Conservation (phyloP, 495 filamentous ascomycete genomes). For the Aspergillus nidulans region DNA sequence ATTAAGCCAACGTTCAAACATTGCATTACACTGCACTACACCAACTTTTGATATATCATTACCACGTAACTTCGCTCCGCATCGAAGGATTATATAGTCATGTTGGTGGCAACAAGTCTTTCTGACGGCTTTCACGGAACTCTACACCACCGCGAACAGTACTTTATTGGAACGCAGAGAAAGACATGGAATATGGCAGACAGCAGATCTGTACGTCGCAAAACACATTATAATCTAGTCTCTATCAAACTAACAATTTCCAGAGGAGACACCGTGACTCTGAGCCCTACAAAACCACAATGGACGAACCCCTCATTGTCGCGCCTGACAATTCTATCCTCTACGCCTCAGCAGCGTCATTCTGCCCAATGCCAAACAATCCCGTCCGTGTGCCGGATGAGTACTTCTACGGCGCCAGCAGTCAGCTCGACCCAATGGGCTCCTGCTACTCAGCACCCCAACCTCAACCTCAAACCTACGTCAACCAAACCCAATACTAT, state of each 20-base stretch:
- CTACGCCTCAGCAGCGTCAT: slow-evolving; percentile 3
- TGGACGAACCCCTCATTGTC: slow-evolving; percentile 1
- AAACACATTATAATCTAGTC: neutral
- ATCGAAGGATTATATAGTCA: slow-evolving; percentile 2
- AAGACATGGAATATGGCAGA: slow-evolving; percentile 1
- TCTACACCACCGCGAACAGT: neutral
- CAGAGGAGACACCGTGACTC: slow-evolving; percentile 3
- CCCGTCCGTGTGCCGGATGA: neutral
- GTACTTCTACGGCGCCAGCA: neutral
- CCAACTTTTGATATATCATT: neutral
- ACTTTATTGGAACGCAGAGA: neutral
- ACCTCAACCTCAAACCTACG: neutral
- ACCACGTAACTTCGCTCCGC: neutral
- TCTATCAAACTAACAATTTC: neutral
- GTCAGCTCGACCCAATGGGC: neutral
- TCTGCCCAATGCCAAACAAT: neutral
- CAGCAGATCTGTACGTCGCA: neutral
- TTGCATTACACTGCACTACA: neutral
- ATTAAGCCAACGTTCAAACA: neutral
- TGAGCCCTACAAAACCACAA: neutral
- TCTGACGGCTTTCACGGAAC: slow-evolving; percentile 1
- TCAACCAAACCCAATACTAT: neutral
- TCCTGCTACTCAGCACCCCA: neutral
- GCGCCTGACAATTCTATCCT: neutral
- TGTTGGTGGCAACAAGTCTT: neutral